Evolutionary conservation across 495 filamentous ascomycete genomes (phyloP).

Genomic region (Annulohypoxylon nitens): DNA sequence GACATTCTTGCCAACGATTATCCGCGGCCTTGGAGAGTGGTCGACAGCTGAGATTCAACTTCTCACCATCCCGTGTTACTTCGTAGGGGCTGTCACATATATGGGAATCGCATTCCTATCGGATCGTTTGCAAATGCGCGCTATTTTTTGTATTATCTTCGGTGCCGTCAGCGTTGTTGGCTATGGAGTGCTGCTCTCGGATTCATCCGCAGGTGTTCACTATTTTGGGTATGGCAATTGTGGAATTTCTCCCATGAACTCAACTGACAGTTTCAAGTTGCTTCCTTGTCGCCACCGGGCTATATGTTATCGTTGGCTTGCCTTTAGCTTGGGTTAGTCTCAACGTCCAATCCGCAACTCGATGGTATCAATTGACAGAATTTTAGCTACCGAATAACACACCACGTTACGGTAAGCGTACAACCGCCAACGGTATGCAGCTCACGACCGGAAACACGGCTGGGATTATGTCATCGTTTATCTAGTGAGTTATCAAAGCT

Average conservation of each 20-base stretch:
- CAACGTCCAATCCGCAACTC: neutral
- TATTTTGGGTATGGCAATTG: conserved; percentile 64
- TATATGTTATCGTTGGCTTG: conserved; percentile 77
- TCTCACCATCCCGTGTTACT: conserved; percentile 84
- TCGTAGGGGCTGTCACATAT: conserved; percentile 74
- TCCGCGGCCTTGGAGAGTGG: conserved; percentile 74
- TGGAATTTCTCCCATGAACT: neutral
- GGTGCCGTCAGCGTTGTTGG: conserved; percentile 72
- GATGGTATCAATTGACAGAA: conserved; percentile 16
- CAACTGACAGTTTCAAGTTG: conserved; percentile 62
- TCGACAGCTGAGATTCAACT: conserved; percentile 73
- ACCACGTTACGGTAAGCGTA: conserved; percentile 79
- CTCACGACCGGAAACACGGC: conserved; percentile 75
- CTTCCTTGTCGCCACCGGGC: conserved; percentile 75
- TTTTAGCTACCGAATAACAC: conserved; percentile 60
- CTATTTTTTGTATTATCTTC: conserved; percentile 70
- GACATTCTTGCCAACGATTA: conserved; percentile 84
- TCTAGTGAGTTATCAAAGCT: conserved; percentile 58
- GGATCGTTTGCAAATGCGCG: conserved; percentile 72
- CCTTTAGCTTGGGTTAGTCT: conserved; percentile 74
- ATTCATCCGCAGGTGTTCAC: conserved; percentile 70
- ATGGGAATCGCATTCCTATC: conserved; percentile 71
- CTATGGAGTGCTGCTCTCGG: conserved; percentile 74
- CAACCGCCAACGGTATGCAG: conserved; percentile 77
- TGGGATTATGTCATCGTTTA: conserved; percentile 77